Evolutionary conservation across 768 basidiomycete genomes (phyloP), one percentile per base, ranked within the genome.

Genomic region (Cyathus striatus): DNA sequence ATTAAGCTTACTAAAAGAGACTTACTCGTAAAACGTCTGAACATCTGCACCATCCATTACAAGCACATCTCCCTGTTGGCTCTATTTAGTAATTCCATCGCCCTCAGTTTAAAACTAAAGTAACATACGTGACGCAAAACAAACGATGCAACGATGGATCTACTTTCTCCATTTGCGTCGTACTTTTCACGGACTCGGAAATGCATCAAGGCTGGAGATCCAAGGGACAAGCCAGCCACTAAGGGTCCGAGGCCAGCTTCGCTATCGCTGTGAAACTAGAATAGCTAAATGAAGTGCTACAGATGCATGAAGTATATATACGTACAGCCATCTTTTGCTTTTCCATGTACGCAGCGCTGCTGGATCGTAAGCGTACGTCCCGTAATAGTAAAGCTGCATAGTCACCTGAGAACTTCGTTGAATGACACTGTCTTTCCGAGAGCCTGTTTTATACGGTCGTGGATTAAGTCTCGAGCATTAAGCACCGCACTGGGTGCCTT

Each of bases 291-390:
- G 41, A 7, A 24, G 17, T 27, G 7, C 10, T 18, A 30, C 23
- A 27, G 25, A 41, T 41, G 6, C 21, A 22, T 7, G n/a, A 42
- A 14, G 25, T 46, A 23, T 24, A 23, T 44, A 38, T 5, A 60
- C 76, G 53, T 56, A 88, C 88, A 38, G 86, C 76, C 88, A 91
- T 91, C 56, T 74, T 85, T 59, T 90, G 89, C 44, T 77, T 72
- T 53, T 87, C 84, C 85, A 90, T 89, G 52, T 91, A 91, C 1
- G 86, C 88, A 36, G 83, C 86, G 45, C 81, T 81, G 35, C 6
- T 27, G 20, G 10, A 41, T 23, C 12, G 39, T 45, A 40, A 35
- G 16, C 32, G n/a, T 32, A n/a, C 30, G 14, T 24, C 30, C 25
- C 5, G 21, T 9, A 36, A n/a, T 36, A 14, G n/a, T 3, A 16